These are phyloP conservation scores for Pythium phragmitis DNA, from an alignment of 352 stramenopile species.

Conservation along the genomic window DNA sequence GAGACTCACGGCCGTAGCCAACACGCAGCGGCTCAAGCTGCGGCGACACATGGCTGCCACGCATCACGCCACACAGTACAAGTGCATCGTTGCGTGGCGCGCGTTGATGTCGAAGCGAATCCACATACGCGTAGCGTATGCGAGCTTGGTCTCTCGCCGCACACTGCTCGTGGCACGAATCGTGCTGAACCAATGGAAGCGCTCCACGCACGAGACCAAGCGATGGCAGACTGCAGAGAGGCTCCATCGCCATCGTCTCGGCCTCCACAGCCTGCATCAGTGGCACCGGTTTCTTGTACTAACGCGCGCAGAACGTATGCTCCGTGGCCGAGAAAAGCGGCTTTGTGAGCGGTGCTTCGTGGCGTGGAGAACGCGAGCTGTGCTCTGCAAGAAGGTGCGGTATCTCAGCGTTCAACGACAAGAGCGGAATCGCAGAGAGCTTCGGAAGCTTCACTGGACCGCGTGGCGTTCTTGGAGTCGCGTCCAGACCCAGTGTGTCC, in stretches of 20 bases:
- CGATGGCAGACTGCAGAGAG: background rate
- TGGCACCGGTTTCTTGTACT: slow-evolving; percentile 52
- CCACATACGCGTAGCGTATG: slow-evolving; percentile 26
- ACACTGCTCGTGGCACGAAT: slow-evolving; percentile 30
- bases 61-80: slow-evolving; percentile 37
- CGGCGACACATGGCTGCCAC: slow-evolving; percentile 35
- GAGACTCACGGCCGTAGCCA: background rate
- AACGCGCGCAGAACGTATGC: slow-evolving; percentile 51
- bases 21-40: slow-evolving; percentile 28
- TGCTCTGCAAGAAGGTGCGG: slow-evolving; percentile 25
- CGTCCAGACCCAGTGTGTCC: slow-evolving; percentile 31
- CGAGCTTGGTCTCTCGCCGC: slow-evolving; percentile 29
- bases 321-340: slow-evolving; percentile 32
- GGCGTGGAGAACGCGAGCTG: slow-evolving; percentile 40
- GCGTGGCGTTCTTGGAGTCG: slow-evolving; percentile 39
- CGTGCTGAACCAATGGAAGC: slow-evolving; percentile 37
- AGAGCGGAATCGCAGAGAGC: slow-evolving; percentile 5
- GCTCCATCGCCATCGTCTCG: background rate
- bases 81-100: slow-evolving; percentile 39
- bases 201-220: slow-evolving; percentile 20
- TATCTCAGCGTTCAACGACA: slow-evolving; percentile 12
- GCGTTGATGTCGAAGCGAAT: slow-evolving; percentile 27
- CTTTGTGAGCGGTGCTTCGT: slow-evolving; percentile 34
- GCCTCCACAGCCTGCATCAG: slow-evolving; percentile 12
- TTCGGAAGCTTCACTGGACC: slow-evolving; percentile 22